Base-by-base conservation (phyloP, 352 stramenopile genomes). In the Globisporangium ultimum region DNA sequence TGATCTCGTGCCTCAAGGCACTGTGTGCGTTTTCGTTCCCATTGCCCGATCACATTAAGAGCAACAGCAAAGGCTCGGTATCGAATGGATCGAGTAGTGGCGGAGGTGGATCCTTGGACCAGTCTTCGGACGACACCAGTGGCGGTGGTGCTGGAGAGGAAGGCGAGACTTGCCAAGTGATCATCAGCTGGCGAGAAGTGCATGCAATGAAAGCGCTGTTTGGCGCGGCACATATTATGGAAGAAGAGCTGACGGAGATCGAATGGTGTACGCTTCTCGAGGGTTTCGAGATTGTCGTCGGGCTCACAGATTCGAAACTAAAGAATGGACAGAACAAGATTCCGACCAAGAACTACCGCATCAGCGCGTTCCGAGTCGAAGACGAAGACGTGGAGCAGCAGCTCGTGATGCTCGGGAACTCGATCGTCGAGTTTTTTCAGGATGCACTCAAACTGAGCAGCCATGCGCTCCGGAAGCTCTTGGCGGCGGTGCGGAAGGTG, bases 141-240 rank as follows among this genome's bases (percentile, higher is more conserved):
- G 79, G 24, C 24, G 24, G 91, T 48, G 53, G 28, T 11, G 57
- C 54, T 14, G 43, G 61, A 2, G 77, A 91, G 7, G 80, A 93
- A 60, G 80, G 74, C 9, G 79, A 91, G 40, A 87, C 74, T 34
- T 89, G 70, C 51, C 45, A 85, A 8, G 78, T 91, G 20, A 61
- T 78, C 28, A 70, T 93, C 48, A 91, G 72, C 45, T 95, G 86
- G 86, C 76, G 84, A 28, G 81, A 95, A 65, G 80, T 95, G 32
- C 86, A 93, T 43, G 86, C 86, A n/a, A 95, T 95, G 86, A 95
- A 95, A 58, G 80, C 84, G 12, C 66, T 95, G 17, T 93, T 92
- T 52, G 82, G 80, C 20, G 80, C 86, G 15, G 84, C 85, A 15
- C 86, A 95, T 48, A 88, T 92, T 36, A 95, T 95, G 84, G 82